These are phyloP conservation scores for Stromatinia cepivora DNA, from an alignment of 2,329 filamentous ascomycete genomes.

Conservation along the genomic window DNA sequence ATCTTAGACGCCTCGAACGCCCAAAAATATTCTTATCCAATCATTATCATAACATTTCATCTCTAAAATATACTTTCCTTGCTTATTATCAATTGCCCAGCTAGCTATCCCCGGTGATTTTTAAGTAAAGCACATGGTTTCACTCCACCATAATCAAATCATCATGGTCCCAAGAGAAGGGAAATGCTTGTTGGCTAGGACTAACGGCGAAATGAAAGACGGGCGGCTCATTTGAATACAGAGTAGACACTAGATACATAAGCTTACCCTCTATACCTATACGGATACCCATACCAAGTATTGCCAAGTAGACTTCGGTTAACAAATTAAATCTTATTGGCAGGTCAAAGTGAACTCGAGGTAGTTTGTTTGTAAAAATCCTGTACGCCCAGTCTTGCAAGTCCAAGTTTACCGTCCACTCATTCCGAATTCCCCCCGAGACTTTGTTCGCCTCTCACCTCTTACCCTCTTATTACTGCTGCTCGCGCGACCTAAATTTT, in stretches of 20 bases:
- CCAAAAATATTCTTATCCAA: not conserved
- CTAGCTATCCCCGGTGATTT: constrained; percentile 1
- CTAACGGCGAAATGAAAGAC: not conserved
- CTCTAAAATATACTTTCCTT: not conserved
- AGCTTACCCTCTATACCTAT: not conserved
- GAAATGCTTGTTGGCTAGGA: not conserved
- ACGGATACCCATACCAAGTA: not conserved
- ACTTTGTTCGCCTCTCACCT: constrained; percentile 3
- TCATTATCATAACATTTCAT: constrained; percentile 3
- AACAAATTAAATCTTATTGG: not conserved
- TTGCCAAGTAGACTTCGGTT: constrained; percentile 6
- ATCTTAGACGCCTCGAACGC: not conserved
- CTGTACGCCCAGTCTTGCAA: constrained; percentile 1
- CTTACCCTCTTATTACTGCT: not conserved
- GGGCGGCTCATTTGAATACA: not conserved
- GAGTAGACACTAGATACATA: not conserved
- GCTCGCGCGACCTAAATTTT: not conserved
- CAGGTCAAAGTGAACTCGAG: not conserved
- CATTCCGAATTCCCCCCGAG: not conserved
- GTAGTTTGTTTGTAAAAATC: not conserved
- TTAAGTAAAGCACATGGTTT: not conserved
- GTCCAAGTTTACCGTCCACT: not conserved
- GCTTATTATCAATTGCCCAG: constrained; percentile 5
- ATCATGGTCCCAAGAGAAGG: not conserved
- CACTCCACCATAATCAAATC: not conserved